Evolutionary conservation across 1,139 yeast species (phyloP).

Genomic region (Kodamaea derodonti): DNA sequence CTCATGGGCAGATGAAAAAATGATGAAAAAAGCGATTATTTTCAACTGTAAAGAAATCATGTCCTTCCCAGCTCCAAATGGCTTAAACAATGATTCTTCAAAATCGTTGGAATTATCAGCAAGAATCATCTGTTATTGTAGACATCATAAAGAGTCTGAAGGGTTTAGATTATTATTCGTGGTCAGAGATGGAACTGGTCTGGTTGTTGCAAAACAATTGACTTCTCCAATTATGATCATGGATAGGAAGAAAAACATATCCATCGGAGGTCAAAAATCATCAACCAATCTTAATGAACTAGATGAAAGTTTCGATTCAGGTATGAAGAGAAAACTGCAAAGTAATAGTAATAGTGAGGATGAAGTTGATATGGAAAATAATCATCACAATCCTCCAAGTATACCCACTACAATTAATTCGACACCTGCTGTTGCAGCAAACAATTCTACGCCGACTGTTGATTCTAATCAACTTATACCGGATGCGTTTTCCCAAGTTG

Average conservation of each 20-base stretch:
- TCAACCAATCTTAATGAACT: slow-evolving; percentile 15
- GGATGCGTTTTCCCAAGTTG: slow-evolving; percentile 3
- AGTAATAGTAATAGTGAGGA: slow-evolving; percentile 11
- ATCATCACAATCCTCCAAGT: slow-evolving; percentile 1
- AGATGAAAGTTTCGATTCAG: slow-evolving; percentile 5
- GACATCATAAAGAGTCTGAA: slow-evolving; percentile 82
- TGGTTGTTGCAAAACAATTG: slow-evolving; percentile 66
- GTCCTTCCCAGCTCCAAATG: slow-evolving; percentile 65
- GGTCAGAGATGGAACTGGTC: slow-evolving; percentile 55
- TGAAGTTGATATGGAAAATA: slow-evolving; percentile 4
- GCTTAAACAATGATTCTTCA: slow-evolving; percentile 28
- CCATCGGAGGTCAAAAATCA: slow-evolving; percentile 17
- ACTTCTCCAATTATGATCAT: slow-evolving; percentile 81
- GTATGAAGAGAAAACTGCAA: slow-evolving; percentile 6
- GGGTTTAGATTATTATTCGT: slow-evolving; percentile 79
- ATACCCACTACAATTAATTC: slow-evolving; percentile 2
- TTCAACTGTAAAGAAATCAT: slow-evolving; percentile 88
- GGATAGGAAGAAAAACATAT: slow-evolving; percentile 75
- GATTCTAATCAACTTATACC: slow-evolving; percentile 1
- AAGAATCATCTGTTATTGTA: slow-evolving; percentile 89
- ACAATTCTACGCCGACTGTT: too few species aligned
- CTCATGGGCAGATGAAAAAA: slow-evolving; percentile 70
- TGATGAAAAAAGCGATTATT: slow-evolving; percentile 77
- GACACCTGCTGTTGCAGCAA: slow-evolving; percentile 3
- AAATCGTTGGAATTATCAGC: slow-evolving; percentile 71